Evolutionary conservation across 345 rosid species (phyloP).

Genomic region (Sonneratia caseolaris): DNA sequence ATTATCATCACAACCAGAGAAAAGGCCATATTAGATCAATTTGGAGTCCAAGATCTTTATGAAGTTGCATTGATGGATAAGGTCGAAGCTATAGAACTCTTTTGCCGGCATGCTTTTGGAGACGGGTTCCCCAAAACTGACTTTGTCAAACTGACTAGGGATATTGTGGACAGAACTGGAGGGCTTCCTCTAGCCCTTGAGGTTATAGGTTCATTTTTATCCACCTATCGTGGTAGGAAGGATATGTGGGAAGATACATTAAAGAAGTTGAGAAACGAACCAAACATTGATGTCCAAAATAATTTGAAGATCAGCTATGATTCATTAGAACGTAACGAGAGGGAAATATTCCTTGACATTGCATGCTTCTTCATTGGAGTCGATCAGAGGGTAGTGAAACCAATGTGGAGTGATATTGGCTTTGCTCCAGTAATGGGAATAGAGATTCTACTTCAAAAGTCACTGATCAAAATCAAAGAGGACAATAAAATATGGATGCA

Average conservation of each 20-base stretch:
- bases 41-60: not conserved
- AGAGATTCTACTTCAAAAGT: not conserved
- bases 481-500: slow-evolving; percentile 5
- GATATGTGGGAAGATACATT: not conserved
- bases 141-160: not conserved
- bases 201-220: slow-evolving; percentile 4
- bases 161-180: not conserved
- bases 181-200: slow-evolving; percentile 10
- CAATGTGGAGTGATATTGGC: not conserved
- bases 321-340: not conserved
- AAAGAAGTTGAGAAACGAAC: not conserved
- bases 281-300: not conserved
- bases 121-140: not conserved
- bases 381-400: not conserved
- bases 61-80: not conserved
- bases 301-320: not conserved
- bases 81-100: not conserved
- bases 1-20: slow-evolving; percentile 9
- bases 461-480: slow-evolving; percentile 1
- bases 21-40: not conserved
- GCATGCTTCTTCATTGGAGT: not conserved
- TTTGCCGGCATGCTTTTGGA: slow-evolving; percentile 6
- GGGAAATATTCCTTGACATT: slow-evolving; percentile 7
- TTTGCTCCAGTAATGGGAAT: not conserved
- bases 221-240: not conserved